Base-by-base conservation (phyloP, 2,329 filamentous ascomycete species). In the Claviceps monticola region DNA sequence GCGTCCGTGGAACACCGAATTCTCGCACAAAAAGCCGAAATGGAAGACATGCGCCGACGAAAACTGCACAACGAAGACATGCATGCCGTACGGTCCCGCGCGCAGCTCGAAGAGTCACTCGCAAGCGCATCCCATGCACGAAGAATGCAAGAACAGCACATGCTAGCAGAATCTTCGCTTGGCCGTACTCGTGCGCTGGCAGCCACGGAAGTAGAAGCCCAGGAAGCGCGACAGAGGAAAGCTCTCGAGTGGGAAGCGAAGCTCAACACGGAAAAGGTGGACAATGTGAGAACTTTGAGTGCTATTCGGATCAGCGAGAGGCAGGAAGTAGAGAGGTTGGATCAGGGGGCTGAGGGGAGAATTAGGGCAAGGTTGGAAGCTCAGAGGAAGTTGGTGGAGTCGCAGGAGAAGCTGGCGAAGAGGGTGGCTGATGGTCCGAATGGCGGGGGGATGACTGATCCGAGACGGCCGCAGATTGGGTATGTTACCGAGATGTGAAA, bases 401-500 rank as follows among this genome's bases (percentile, higher is more conserved):
- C 65, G 43, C 68, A 71, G 58, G 67, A 70, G 54, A 64, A 63
- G 55, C 52, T 71, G 51, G 68, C 68, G 1, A 65, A 61, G 53
- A 68, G 69, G 57, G 60, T 80, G 53, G 73, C 76, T 8, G 69
- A 74, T 16, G 63, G 60, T 1, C 57, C 62, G 1, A 52, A 48
- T 16, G 48, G 43, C 4, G 42, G 21, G 16, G 56, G 56, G 8
- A 41, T 54, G 17, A 57, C 54, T 0, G 60, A 67, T 39, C 50
- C 61, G 43, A 64, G 73, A 57, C 68, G 71, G 55, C 74, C 78
- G 65, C 74, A 78, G 66, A 74, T 79, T 65, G 77, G 77, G n/a
- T 80, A 71, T 56, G 69, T 80, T 36, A 72, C 72, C 47, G 76
- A 79, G 65, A 53, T 78, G 78, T 80, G 23, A 84, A 26, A 26